Percentiles rank a stretch among this genome's conserved stretches.
Evolutionary conservation across 768 basidiomycete genomes (phyloP).

Genomic region (Symmetrospora coprosmae): DNA sequence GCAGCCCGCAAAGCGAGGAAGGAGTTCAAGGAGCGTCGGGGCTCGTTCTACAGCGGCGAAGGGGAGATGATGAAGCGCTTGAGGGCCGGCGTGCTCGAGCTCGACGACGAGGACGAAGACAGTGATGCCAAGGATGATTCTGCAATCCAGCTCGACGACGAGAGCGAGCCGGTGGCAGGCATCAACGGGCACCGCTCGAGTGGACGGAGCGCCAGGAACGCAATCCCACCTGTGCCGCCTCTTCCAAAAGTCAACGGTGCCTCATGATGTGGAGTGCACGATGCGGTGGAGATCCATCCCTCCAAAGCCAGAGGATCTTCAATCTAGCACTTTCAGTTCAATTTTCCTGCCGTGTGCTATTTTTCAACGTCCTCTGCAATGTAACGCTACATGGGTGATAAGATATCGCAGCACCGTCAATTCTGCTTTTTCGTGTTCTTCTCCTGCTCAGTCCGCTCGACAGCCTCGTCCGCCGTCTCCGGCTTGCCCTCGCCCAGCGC

Average conservation of each 20-base stretch:
- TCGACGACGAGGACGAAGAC: neutral
- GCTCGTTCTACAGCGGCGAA: constrained; percentile 4
- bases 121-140: neutral
- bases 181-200: too few relatives aligned
- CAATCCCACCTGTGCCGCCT: constrained; percentile 18
- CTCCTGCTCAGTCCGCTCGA: neutral
- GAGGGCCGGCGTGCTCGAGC: neutral
- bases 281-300: too few relatives aligned
- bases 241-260: constrained; percentile 1
- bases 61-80: constrained; percentile 20
- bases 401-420: neutral
- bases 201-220: too few relatives aligned
- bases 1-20: constrained; percentile 10
- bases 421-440: neutral
- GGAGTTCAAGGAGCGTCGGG: constrained; percentile 11
- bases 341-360: too few relatives aligned
- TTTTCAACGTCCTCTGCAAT: too few relatives aligned
- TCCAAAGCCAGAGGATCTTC: too few relatives aligned
- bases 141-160: neutral
- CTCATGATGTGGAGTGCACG: too few relatives aligned
- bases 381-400: too few relatives aligned
- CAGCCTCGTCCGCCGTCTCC: too few relatives aligned
- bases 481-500: constrained; percentile 38
- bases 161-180: too few relatives aligned
- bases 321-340: too few relatives aligned